phyloP scores from a whole-genome alignment of 176 grass and related monocot species.

The Lolium perenne region DNA sequence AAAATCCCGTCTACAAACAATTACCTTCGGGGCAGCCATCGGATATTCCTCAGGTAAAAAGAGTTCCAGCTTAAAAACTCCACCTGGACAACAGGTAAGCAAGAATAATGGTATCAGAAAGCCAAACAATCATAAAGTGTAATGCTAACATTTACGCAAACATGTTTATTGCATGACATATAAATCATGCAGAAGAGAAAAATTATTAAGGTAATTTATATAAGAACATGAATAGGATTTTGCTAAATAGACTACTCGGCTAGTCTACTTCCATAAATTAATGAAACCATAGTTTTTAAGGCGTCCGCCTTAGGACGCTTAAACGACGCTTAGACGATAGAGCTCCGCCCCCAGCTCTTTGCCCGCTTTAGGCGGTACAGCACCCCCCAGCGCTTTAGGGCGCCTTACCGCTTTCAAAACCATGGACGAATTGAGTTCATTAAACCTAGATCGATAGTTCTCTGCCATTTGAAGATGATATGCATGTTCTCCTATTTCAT shows the following conservation, averaged over 20 bases:
- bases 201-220: not conserved
- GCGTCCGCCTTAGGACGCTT: no score
- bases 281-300: not conserved
- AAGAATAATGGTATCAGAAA: conserved; percentile 33
- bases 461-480: not conserved
- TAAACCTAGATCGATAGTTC: not conserved
- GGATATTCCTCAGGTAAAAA: conserved; percentile 99
- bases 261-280: not conserved
- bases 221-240: conserved; percentile 4
- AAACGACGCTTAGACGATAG: no score
- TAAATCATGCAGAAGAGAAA: not conserved
- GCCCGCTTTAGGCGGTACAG: no score
- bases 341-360: no score
- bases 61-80: conserved; percentile 97
- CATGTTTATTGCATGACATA: not conserved
- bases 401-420: no score
- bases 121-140: conserved; percentile 1
- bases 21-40: conserved; percentile 96
- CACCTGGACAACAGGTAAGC: conserved; percentile 53
- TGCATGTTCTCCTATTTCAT: not conserved
- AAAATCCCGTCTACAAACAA: conserved; percentile 4
- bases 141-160: conserved; percentile 32
- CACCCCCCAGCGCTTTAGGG: no score
- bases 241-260: not conserved
- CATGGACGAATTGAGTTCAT: not conserved